Evolutionary conservation across 148 eudicot species (phyloP).

Genomic region (Cornus kousa): DNA sequence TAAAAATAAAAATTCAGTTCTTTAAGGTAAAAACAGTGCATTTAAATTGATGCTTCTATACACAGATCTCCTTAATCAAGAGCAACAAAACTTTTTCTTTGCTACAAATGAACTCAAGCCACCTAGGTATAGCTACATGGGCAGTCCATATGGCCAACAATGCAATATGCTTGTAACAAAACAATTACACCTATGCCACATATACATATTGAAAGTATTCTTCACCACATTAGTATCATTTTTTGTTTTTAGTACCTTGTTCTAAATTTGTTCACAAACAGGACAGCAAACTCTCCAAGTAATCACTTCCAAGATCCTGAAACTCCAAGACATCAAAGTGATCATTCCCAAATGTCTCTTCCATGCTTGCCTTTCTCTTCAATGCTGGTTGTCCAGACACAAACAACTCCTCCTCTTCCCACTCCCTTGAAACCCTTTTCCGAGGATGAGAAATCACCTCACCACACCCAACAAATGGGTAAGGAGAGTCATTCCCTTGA

Average conservation of each 20-base stretch:
- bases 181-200: not conserved
- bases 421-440: conserved; percentile 34
- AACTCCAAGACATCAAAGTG: conserved; percentile 47
- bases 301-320: conserved; percentile 65
- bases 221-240: not conserved
- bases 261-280: conserved; percentile 21
- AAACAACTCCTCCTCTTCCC: conserved; percentile 16
- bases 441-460: not conserved
- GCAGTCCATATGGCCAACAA: not conserved
- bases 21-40: no score
- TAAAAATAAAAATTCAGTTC: no score
- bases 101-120: not conserved
- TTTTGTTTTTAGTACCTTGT: not conserved
- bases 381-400: conserved; percentile 16
- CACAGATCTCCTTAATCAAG: no score
- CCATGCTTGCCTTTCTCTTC: conserved; percentile 31
- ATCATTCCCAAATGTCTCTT: conserved; percentile 11
- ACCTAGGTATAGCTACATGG: not conserved
- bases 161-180: not conserved
- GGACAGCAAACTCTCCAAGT: conserved; percentile 58
- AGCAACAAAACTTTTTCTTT: not conserved
- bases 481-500: not conserved
- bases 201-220: not conserved
- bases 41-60: no score
- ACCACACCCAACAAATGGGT: not conserved